These are phyloP conservation scores for Haberlea rhodopensis DNA, from an alignment of 257 asterid genomes.

Conservation along the genomic window DNA sequence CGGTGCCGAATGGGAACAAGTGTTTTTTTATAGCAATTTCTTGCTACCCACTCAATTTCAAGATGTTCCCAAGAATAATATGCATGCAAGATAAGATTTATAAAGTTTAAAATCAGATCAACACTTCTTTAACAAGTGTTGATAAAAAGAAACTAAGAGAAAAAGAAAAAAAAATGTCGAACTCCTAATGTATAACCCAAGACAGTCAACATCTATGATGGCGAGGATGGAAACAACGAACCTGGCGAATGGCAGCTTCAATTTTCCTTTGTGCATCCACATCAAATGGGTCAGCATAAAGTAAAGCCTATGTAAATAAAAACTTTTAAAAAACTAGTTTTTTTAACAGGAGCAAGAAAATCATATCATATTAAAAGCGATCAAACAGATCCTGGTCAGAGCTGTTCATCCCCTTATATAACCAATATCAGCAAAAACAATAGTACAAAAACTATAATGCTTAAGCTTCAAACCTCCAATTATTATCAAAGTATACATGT, in stretches of 20 bases:
- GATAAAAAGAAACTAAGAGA: neutral
- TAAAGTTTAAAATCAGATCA: slow-evolving; percentile 2
- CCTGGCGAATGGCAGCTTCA: slow-evolving; percentile 95
- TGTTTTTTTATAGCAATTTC: too few species aligned
- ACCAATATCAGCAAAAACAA: too few species aligned
- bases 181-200: neutral
- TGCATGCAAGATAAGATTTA: slow-evolving; percentile 16
- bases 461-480: neutral
- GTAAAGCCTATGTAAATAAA: slow-evolving; percentile 60
- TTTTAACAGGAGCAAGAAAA: neutral
- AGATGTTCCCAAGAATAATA: too few species aligned
- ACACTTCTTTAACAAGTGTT: slow-evolving; percentile 1
- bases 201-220: slow-evolving; percentile 20
- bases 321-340: slow-evolving; percentile 15
- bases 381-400: slow-evolving; percentile 1
- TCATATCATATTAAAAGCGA: slow-evolving; percentile 13
- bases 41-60: too few species aligned
- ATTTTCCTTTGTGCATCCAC: slow-evolving; percentile 96
- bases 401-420: too few species aligned
- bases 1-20: too few species aligned
- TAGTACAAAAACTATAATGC: slow-evolving; percentile 10
- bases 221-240: slow-evolving; percentile 28
- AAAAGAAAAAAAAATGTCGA: slow-evolving; percentile 1
- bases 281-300: slow-evolving; percentile 96
- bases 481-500: neutral